Base-by-base conservation (phyloP, 371 early-diverging fungal genomes). In the Gilbertella persicaria region DNA sequence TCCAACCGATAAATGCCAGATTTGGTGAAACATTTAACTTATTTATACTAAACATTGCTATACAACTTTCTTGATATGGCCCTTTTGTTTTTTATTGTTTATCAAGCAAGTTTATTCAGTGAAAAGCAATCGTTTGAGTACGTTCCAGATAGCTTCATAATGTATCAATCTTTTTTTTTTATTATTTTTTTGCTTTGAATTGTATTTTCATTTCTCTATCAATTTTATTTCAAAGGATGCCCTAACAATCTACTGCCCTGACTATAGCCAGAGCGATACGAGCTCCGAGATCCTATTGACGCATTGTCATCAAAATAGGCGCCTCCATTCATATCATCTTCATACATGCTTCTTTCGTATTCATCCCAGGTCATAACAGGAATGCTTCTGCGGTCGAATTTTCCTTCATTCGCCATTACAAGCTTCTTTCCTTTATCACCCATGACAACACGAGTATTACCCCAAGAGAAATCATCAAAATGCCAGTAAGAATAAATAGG, bases 401-500 rank as follows among this genome's bases (percentile, higher is more conserved):
- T 73, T 23, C 78, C 80, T 37, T 83, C 82, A 61, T 82, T 80
- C 0, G 78, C 73, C 3, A 81, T 50, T 0, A 73, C 65, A 20
- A 71, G 67, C 78, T 90, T 88, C 56, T 86, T 83, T 14, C 87
- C 86, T 20, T 84, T 87, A 5, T 86, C 88, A 30, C 87, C 92
- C n/a, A 86, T 66, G 1, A 91, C 91, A 10, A 87, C 67, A 61
- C 97, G 88, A 23, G 97, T 97, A 64, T 94, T 93, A 61, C 97
- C 97, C 96, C 97, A 96, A 0, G 92, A 92, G 68, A 96, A 94
- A 67, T 95, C 96, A 66, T 96, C 95, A 76, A 96, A 93, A 75
- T 94, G 93, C 94, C 94, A 94, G 84, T 94, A 94, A 28, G 91
- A 75, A 62, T 92, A 92, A 48, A 92, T 54, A 3, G 92, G 92